Base-by-base conservation (phyloP, 148 eudicot species). In the Vaccinium macrocarpon region DNA sequence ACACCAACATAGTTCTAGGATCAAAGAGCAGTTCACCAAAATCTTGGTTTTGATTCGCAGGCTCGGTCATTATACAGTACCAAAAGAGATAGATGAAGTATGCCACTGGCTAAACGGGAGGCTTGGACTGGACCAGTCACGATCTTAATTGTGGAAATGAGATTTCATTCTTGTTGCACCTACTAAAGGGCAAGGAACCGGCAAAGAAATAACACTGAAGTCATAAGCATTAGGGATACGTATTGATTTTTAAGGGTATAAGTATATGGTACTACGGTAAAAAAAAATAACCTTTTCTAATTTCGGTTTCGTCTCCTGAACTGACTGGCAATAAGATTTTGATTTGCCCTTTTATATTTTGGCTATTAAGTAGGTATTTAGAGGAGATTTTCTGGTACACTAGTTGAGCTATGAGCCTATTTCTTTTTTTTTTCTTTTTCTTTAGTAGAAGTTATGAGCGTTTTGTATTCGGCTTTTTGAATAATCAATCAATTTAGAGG, bases 11-110 rank as follows among this genome's bases (percentile, higher is more conserved):
- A 15, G 18, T 32, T 59, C 19, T 10, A 38, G 71, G 52, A 59
- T 35, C 82, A 59, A 25, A 9, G 15, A 21, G 18, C 19, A 6
- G 42, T 23, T 76, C 62, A 21, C 53, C 1, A 35, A 48, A 76
- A 77, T 68, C 23, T 84, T 81, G 15, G 32, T 27, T 66, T 12
- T 49, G 81, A 27, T 81, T 38, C 86, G 89, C 94, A 95, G 99
- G 90, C 89, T 94, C 50, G 98, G 94, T 71, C 99, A 97, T 84
- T 94, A 91, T 85, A 97, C 98, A 27, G 90, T 91, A 53, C 98
- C 98, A 4, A 90, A 86, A 83, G 98, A 94, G 88, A 97, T 94
- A 98, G 90, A 95, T n/a, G 99, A 94, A 80, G 98, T 97, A 21
- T 91, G 93, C 89, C 87, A 79, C 21, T 97, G 95, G 90, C 87